Percentiles rank a stretch among this genome's conserved stretches.
Conservation (phyloP, 805 yeast species). For the Millerago galiae region DNA sequence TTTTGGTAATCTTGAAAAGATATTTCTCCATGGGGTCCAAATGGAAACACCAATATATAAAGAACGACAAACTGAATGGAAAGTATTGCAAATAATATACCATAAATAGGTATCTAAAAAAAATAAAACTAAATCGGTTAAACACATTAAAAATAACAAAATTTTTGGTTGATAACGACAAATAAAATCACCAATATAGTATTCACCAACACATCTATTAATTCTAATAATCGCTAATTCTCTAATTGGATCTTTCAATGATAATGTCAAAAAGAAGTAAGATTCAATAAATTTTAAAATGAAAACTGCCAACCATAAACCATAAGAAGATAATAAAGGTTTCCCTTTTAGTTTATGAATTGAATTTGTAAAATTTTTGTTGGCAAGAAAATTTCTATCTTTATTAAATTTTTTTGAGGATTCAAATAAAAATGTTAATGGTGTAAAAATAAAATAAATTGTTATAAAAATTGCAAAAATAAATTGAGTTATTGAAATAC, state of each 20-base stretch:
- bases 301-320: slow-evolving; percentile 65
- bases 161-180: slow-evolving; percentile 55
- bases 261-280: slow-evolving; percentile 67
- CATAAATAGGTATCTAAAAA: slow-evolving; percentile 79
- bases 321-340: slow-evolving; percentile 54
- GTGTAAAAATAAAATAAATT: slow-evolving; percentile 52
- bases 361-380: slow-evolving; percentile 52
- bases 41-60: slow-evolving; percentile 72
- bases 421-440: slow-evolving; percentile 51
- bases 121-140: slow-evolving; percentile 63
- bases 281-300: slow-evolving; percentile 68
- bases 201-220: slow-evolving; percentile 57
- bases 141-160: slow-evolving; percentile 43
- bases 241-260: slow-evolving; percentile 66
- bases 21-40: slow-evolving; percentile 86
- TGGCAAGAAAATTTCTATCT: slow-evolving; percentile 42
- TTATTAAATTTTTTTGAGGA: slow-evolving; percentile 25
- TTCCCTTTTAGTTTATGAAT: slow-evolving; percentile 48
- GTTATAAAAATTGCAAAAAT: slow-evolving; percentile 48
- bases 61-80: slow-evolving; percentile 65
- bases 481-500: slow-evolving; percentile 50
- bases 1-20: slow-evolving; percentile 69
- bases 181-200: slow-evolving; percentile 41
- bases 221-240: slow-evolving; percentile 54
- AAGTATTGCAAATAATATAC: slow-evolving; percentile 78